Percentiles rank a stretch among this genome's conserved stretches.
Conservation (phyloP, 1,139 yeast genomes). For the Diutina pseudorugosa region DNA sequence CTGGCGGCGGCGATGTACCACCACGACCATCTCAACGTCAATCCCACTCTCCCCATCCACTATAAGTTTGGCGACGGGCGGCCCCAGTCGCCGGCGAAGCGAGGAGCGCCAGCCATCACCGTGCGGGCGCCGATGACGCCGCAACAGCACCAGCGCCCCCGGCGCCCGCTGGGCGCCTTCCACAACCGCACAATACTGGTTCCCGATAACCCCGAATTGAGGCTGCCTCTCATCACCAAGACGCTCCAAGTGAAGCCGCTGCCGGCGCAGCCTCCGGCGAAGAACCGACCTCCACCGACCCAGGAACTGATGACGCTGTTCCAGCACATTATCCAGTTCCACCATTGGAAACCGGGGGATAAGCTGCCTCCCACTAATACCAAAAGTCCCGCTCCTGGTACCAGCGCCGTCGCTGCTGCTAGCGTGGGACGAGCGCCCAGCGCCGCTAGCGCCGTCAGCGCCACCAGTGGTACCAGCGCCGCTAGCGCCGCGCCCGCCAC, state of each 20-base stretch:
- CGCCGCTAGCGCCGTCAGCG: background rate
- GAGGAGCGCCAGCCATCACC: background rate
- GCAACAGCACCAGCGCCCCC: background rate
- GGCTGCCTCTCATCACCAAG: background rate
- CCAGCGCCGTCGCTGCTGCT: background rate
- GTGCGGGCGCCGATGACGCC: background rate
- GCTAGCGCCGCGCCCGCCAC: background rate
- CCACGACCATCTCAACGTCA: constrained; percentile 1
- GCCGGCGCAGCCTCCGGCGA: constrained; percentile 34
- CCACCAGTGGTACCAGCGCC: background rate
- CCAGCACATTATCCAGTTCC: constrained; percentile 40
- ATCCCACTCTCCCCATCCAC: background rate
- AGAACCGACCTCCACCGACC: constrained; percentile 26
- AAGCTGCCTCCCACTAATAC: background rate
- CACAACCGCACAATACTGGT: background rate
- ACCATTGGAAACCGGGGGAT: constrained; percentile 38
- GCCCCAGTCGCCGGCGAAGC: background rate
- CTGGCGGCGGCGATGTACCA: background rate
- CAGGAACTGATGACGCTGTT: constrained; percentile 41
- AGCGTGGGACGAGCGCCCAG: background rate
- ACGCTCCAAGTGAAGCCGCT: constrained; percentile 28
- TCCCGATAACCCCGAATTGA: background rate
- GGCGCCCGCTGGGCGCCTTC: background rate
- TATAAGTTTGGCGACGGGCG: background rate
- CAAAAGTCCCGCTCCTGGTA: background rate